Evolutionary conservation across 208 protist species (phyloP).

Genomic region (Phytomonas serpens): DNA sequence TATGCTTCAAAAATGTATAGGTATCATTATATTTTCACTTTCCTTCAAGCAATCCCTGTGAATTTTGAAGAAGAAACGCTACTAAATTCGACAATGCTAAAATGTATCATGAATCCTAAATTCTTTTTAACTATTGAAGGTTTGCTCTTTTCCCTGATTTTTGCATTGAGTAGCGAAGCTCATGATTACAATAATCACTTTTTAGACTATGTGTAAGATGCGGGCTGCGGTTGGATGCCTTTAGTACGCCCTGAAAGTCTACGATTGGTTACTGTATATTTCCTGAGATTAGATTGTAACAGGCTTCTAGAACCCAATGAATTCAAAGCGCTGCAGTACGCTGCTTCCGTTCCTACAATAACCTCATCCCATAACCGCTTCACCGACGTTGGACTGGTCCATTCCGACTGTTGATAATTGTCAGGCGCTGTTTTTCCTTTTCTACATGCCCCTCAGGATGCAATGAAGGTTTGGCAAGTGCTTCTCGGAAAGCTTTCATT

Average conservation of each 20-base stretch:
- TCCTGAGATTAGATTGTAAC: conserved; percentile 8
- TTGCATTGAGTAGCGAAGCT: not conserved
- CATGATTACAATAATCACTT: not conserved
- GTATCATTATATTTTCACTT: not conserved
- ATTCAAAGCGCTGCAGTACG: conserved; percentile 21
- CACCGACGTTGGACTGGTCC: not conserved
- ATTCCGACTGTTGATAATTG: conserved; percentile 49
- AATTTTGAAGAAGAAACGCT: not conserved
- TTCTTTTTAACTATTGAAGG: not conserved
- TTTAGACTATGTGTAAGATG: not conserved
- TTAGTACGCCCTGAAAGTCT: not conserved
- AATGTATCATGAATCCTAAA: not conserved
- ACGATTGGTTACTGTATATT: conserved; percentile 4
- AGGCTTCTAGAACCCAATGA: conserved; percentile 34
- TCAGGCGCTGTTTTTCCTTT: conserved; percentile 60
- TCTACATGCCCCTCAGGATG: conserved; percentile 15
- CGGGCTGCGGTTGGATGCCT: not conserved
- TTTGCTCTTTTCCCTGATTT: not conserved
- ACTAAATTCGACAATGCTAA: conserved; percentile 16
- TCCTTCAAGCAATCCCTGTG: not conserved
- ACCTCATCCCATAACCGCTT: not conserved
- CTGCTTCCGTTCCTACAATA: not conserved
- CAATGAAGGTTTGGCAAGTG: conserved; percentile 50
- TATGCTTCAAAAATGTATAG: not conserved
- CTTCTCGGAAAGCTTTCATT: conserved; percentile 65